Evolutionary conservation across 768 basidiomycete genomes (phyloP).

Genomic region (Chalciporus sphaerocephalus): DNA sequence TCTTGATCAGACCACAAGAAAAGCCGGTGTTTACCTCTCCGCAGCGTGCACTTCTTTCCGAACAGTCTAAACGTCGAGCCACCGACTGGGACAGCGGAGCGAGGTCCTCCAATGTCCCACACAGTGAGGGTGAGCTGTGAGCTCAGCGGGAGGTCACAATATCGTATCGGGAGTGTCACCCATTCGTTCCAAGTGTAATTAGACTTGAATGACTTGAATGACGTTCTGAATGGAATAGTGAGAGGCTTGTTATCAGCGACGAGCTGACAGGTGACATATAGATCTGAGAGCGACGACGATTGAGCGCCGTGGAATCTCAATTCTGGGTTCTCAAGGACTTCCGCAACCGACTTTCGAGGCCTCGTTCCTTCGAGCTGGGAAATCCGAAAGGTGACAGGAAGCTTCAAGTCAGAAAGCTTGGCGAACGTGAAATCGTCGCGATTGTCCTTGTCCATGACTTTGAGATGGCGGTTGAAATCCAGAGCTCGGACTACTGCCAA

Average conservation of each 20-base stretch:
- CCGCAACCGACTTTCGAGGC: constrained; percentile 65
- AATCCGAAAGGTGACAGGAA: constrained; percentile 83
- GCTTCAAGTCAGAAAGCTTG: constrained; percentile 81
- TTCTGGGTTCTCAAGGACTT: constrained; percentile 80
- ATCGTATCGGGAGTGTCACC: constrained; percentile 87
- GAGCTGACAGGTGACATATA: constrained; percentile 91
- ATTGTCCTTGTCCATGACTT: constrained; percentile 54
- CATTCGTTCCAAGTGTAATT: constrained; percentile 92
- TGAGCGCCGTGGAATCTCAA: constrained; percentile 80
- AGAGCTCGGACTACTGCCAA: too few relatives aligned
- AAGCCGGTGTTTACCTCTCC: constrained; percentile 87
- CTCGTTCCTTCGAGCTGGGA: constrained; percentile 84
- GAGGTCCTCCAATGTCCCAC: constrained; percentile 89
- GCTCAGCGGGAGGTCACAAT: constrained; percentile 86
- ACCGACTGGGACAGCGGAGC: constrained; percentile 77
- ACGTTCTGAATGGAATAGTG: constrained; percentile 87
- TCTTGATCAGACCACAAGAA: constrained; percentile 78
- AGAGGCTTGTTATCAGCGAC: constrained; percentile 90
- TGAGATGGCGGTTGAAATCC: too few relatives aligned
- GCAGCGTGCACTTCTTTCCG: constrained; percentile 88
- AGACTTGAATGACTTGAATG: constrained; percentile 88
- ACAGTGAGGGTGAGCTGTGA: constrained; percentile 92
- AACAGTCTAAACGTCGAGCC: constrained; percentile 89
- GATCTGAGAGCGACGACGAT: constrained; percentile 80
- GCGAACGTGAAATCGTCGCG: constrained; percentile 92